Percentiles rank a stretch among this genome's conserved stretches.
These are phyloP conservation scores for Hypoxylon trugodes DNA, from an alignment of 495 filamentous ascomycete genomes.

Conservation along the genomic window DNA sequence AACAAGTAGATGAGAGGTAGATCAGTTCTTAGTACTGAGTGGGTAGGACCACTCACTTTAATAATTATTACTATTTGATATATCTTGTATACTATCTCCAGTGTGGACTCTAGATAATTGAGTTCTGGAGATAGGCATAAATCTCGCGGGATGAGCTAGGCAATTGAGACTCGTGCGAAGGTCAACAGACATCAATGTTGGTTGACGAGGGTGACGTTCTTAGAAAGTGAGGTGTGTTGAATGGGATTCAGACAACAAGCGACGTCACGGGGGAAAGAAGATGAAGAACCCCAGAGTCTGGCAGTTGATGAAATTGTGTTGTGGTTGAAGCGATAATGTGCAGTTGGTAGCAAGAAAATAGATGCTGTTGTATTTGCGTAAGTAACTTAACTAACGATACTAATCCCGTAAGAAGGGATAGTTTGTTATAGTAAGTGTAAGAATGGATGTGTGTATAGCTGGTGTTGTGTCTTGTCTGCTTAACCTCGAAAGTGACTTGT, in stretches of 20 bases:
- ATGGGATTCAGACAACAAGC: conserved; percentile 19
- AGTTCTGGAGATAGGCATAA: conserved; percentile 75
- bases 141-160: conserved; percentile 73
- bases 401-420: conserved; percentile 20
- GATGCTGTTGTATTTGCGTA: background rate
- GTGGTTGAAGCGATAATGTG: conserved; percentile 17
- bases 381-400: conserved; percentile 8
- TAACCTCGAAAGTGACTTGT: conserved; percentile 32
- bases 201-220: conserved; percentile 41
- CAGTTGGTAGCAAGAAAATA: background rate
- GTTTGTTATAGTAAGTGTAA: conserved; percentile 22
- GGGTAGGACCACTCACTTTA: conserved; percentile 42
- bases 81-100: conserved; percentile 68
- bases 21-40: background rate
- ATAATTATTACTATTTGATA: conserved; percentile 52
- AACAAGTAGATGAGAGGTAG: background rate
- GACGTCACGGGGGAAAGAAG: conserved; percentile 34
- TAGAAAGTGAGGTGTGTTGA: conserved; percentile 31
- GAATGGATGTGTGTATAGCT: conserved; percentile 3
- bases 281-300: conserved; percentile 19
- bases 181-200: conserved; percentile 80
- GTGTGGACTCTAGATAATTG: conserved; percentile 77
- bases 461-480: too few relatives aligned
- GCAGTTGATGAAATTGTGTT: conserved; percentile 4
- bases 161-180: conserved; percentile 72